phyloP scores from a whole-genome alignment of 2,329 filamentous ascomycete species.

The Proliferodiscus dingleyae region DNA sequence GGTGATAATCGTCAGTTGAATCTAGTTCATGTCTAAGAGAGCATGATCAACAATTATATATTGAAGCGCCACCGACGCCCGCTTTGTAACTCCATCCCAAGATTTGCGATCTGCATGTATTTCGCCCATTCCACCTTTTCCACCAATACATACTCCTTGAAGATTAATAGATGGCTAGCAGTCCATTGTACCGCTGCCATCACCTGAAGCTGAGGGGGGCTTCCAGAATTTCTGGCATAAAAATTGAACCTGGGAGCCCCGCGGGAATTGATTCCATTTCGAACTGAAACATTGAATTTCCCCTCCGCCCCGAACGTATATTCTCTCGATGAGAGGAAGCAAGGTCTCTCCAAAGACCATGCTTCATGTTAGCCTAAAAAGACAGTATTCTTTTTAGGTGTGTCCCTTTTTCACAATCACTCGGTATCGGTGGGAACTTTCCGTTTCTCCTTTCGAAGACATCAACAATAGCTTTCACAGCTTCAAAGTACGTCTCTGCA shows the following conservation, averaged over 20 bases:
- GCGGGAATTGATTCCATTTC: not conserved
- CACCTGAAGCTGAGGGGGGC: not conserved
- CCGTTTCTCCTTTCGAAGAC: conserved; percentile 24
- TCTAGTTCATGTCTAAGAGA: too few species aligned
- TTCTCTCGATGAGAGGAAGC: not conserved
- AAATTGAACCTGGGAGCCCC: not conserved
- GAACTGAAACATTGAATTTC: not conserved
- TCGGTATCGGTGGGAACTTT: conserved; percentile 21
- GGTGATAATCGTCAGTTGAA: too few species aligned
- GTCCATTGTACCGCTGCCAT: not conserved
- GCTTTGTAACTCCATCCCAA: too few species aligned
- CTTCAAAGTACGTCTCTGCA: conserved; percentile 28
- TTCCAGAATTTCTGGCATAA: not conserved
- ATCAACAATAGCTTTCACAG: conserved; percentile 18
- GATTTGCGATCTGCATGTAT: too few species aligned
- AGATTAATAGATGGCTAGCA: conserved; percentile 2
- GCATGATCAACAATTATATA: too few species aligned
- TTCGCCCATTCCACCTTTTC: too few species aligned
- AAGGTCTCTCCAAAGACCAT: not conserved
- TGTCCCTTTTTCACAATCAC: conserved; percentile 28
- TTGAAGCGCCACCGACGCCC: too few species aligned
- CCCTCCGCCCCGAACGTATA: not conserved
- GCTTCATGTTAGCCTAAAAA: conserved; percentile 8
- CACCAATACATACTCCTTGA: too few species aligned
- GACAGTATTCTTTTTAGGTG: conserved; percentile 27